Percentiles rank a stretch among this genome's conserved stretches.
Conservation (phyloP, 164 flowering plant species). For the Macadamia integrifolia region DNA sequence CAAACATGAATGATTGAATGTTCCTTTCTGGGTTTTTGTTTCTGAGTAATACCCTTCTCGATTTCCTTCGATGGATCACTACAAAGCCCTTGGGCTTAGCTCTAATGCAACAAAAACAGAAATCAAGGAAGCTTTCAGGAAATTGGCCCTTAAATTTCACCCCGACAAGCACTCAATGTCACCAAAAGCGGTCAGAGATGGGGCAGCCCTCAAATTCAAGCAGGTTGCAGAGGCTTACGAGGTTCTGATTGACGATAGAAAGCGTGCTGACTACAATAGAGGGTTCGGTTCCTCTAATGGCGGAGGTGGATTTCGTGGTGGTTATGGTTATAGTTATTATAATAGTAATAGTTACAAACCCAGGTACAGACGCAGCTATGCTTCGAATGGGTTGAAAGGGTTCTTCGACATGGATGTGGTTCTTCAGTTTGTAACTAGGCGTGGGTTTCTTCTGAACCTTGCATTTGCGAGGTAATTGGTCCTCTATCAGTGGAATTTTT, state of each 20-base stretch:
- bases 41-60: not conserved
- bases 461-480: slow-evolving; percentile 55
- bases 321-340: slow-evolving; percentile 10
- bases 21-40: not conserved
- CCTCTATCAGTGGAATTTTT: no score
- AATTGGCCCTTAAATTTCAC: slow-evolving; percentile 65
- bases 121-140: slow-evolving; percentile 70
- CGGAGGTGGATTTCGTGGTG: slow-evolving; percentile 1
- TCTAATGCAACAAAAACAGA: slow-evolving; percentile 58
- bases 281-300: not conserved
- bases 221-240: slow-evolving; percentile 80
- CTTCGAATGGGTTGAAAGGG: slow-evolving; percentile 5
- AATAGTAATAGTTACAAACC: slow-evolving; percentile 8
- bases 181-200: slow-evolving; percentile 32
- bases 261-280: slow-evolving; percentile 60
- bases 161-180: slow-evolving; percentile 82
- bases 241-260: slow-evolving; percentile 57
- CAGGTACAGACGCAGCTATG: slow-evolving; percentile 3
- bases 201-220: slow-evolving; percentile 61
- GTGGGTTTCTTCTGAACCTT: slow-evolving; percentile 52
- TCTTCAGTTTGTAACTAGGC: slow-evolving; percentile 37
- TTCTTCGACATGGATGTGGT: slow-evolving; percentile 24
- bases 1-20: not conserved
- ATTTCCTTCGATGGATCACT: slow-evolving; percentile 46
- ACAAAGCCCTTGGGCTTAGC: slow-evolving; percentile 56